Percentiles rank a stretch among this genome's conserved stretches.
These are phyloP conservation scores for Kuraishia hungarica DNA, from an alignment of 805 yeast species.

Conservation along the genomic window DNA sequence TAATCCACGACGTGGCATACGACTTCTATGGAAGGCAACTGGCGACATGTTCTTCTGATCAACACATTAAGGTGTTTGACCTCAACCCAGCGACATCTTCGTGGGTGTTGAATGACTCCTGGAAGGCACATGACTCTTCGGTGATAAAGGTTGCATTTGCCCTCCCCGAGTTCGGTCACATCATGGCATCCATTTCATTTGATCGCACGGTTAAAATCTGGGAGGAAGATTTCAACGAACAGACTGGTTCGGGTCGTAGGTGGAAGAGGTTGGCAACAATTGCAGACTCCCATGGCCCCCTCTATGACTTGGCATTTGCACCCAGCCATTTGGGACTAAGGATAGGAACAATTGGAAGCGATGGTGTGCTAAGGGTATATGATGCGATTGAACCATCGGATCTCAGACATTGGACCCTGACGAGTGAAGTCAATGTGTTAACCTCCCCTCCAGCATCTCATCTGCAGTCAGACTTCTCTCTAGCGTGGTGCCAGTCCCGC, in stretches of 20 bases:
- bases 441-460: constrained; percentile 69
- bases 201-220: constrained; percentile 85
- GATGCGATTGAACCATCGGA: constrained; percentile 90
- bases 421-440: constrained; percentile 62
- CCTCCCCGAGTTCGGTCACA: constrained; percentile 85
- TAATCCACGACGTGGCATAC: constrained; percentile 83
- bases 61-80: constrained; percentile 84
- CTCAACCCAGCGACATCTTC: constrained; percentile 53
- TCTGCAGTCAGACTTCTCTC: constrained; percentile 75
- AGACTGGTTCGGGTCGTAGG: constrained; percentile 68
- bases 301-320: constrained; percentile 85
- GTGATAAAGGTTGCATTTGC: constrained; percentile 86
- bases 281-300: constrained; percentile 82
- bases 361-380: constrained; percentile 77
- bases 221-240: constrained; percentile 82
- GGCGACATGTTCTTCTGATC: constrained; percentile 95
- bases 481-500: constrained; percentile 88
- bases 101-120: constrained; percentile 82
- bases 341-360: constrained; percentile 82
- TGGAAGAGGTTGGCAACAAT: constrained; percentile 73
- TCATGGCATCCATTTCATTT: constrained; percentile 81
- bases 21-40: constrained; percentile 89
- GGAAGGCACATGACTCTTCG: constrained; percentile 93
- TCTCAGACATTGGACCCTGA: constrained; percentile 69
- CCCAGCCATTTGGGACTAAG: constrained; percentile 77